Base-by-base conservation (phyloP, 768 basidiomycete species). In the Tricholoma hemisulphureum region DNA sequence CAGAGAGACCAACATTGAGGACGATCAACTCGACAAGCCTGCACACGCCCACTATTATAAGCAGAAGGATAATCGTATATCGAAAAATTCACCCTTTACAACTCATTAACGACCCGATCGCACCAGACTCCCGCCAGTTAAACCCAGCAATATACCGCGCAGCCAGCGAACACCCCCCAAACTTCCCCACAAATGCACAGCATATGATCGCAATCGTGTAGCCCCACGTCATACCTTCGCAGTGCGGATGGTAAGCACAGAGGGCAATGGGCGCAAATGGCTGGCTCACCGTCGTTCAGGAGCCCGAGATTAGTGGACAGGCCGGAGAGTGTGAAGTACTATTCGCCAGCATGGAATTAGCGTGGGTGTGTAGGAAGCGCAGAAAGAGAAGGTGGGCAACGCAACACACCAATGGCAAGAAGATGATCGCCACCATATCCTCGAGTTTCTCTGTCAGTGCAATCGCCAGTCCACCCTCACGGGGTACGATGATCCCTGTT, bases 241-340 rank as follows among this genome's bases (percentile, higher is more conserved):
- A 24, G 8, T 35, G 14, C n/a, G 23, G 29, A 29, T 8, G 23
- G 48, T 35, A 31, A 32, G 41, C 14, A 37, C 21, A 18, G 20
- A 10, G 3, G n/a, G n/a, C n/a, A n/a, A 20, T 18, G 10, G 18
- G n/a, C 14, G 18, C 24, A 59, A 41, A 26, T 18, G 50, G 16
- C 9, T n/a, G 46, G 59, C 72, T 26, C 58, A 79, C 94, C 94
- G 23, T 86, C 76, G 68, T 98, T 75, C 9, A 99, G 77, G 18
- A 98, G 75, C 0, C 91, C 89, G 2, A 99, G 79, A 72, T 99
- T 78, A 1, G 97, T 98, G 16, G 87, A 88, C 21, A 98, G 78
- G 1, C 96, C 97, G 0, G 93, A 95, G 3, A 95, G 71, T 0
- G 95, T 92, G 65, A 98, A 98, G 75, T 98, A 98, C 87, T 92